Evolutionary conservation across 768 basidiomycete species (phyloP).

Genomic region (Suillus tomentosus): DNA sequence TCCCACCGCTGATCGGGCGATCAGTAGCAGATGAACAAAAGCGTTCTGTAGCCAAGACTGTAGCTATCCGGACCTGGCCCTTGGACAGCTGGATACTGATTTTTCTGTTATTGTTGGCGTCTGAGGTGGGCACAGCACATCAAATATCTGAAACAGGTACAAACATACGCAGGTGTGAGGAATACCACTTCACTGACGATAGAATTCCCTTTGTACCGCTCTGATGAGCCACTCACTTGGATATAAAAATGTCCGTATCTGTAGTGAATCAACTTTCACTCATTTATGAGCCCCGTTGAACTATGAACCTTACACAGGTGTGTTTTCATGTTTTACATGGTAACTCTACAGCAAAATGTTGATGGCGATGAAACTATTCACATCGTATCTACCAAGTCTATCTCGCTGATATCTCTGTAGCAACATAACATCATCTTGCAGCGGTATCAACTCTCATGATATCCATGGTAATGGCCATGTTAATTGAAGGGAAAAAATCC

Average conservation of each 20-base stretch:
- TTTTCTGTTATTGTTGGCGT: background rate
- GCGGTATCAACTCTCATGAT: conserved; percentile 26
- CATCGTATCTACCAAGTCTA: background rate
- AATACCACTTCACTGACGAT: too few relatives aligned
- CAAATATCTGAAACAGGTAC: conserved; percentile 31
- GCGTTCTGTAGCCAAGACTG: background rate
- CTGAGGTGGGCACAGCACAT: background rate
- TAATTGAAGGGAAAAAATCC: conserved; percentile 25
- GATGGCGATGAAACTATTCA: conserved; percentile 1
- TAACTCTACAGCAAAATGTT: background rate
- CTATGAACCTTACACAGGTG: too few relatives aligned
- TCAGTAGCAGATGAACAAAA: background rate
- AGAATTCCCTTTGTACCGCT: too few relatives aligned
- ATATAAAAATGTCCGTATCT: too few relatives aligned
- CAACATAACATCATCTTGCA: conserved; percentile 12
- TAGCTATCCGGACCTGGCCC: background rate
- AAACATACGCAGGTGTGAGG: conserved; percentile 30
- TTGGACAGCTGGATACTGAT: background rate
- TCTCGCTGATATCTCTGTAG: conserved; percentile 8
- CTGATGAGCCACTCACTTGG: too few relatives aligned
- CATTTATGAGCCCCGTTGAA: too few relatives aligned
- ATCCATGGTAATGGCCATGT: conserved; percentile 25
- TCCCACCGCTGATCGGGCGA: conserved; percentile 26
- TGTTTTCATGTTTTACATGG: too few relatives aligned
- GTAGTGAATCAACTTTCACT: too few relatives aligned